Base-by-base conservation (phyloP, 1,284 basidiomycete species). In the Earliella scabrosa region DNA sequence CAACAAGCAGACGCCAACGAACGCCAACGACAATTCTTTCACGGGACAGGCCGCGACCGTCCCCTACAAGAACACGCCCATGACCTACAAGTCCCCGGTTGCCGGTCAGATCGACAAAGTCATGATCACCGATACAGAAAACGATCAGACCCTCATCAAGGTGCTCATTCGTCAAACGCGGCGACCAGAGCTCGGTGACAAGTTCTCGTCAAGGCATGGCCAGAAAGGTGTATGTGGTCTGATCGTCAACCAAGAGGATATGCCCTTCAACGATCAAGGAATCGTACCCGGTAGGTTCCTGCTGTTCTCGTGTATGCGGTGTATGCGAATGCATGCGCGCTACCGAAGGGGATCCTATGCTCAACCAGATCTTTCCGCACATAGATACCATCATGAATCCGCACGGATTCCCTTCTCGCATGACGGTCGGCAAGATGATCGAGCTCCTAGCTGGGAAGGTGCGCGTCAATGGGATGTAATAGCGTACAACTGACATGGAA, bases 391-490 rank as follows among this genome's bases (percentile, higher is more conserved):
- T 99, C 77, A 99, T 99, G 97, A 99, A 99, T 73, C 97, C 97
- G 3, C 97, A 99, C 75, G 97, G 97, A 68, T 99, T 99, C 82
- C 97, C 97, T 2, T 97, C 95, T 54, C 94, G 97, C 52, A 99
- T 99, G 97, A 98, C 97, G 31, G 97, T 99, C 36, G 97, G 97
- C 44, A 99, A 99, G 78, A 99, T 99, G 97, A 97, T 99, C 56
- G 97, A 99, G 75, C 80, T 98, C 23, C 78, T 99, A 20, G 92
- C 95, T n/a, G 97, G 97, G 51, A 98, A 98, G 82, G 90, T 90
- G 56, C 53, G 71, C 64, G 50, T 58, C 27, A n/a, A n/a, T n/a
- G n/a, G n/a, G n/a, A n/a, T n/a, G n/a, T n/a, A n/a, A n/a, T n/a
- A n/a, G n/a, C n/a, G n/a, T n/a, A n/a, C n/a, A n/a, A n/a, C n/a